Conservation (phyloP, 2,329 filamentous ascomycete species). For the Phoma sp. region DNA sequence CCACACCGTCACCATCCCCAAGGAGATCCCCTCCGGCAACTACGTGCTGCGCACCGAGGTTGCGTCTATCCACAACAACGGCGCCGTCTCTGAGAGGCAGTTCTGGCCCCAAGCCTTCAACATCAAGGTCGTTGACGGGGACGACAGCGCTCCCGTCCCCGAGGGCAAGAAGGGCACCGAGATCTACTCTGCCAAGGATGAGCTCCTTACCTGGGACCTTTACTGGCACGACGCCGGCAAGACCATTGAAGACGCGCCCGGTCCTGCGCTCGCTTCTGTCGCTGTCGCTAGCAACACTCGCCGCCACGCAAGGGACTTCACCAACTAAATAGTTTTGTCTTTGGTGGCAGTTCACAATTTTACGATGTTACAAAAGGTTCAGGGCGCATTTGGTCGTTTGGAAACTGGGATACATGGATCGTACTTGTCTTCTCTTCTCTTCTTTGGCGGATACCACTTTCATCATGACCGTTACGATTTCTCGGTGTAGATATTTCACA, state of each 20-base stretch:
- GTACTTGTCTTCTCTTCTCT: conserved; percentile 10
- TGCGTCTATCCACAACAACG: conserved; percentile 45
- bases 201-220: conserved; percentile 37
- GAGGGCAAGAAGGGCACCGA: conserved; percentile 39
- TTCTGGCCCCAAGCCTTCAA: conserved; percentile 48
- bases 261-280: conserved; percentile 30
- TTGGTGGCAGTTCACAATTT: neutral
- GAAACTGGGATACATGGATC: neutral
- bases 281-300: conserved; percentile 20
- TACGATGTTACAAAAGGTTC: neutral
- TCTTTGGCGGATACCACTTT: conserved; percentile 16
- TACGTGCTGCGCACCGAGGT: conserved; percentile 47
- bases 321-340: conserved; percentile 21
- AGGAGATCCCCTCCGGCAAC: conserved; percentile 41
- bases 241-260: conserved; percentile 30
- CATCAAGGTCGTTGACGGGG: conserved; percentile 41
- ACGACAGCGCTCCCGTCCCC: conserved; percentile 32
- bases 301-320: conserved; percentile 37
- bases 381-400: conserved; percentile 6
- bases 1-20: conserved; percentile 42
- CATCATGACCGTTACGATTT: conserved; percentile 14
- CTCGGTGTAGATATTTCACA: conserved; percentile 12
- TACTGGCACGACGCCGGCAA: conserved; percentile 40
- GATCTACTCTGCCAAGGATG: conserved; percentile 36
- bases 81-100: conserved; percentile 38